phyloP scores from a whole-genome alignment of 1,284 basidiomycete genomes.

The Irpex sp. region DNA sequence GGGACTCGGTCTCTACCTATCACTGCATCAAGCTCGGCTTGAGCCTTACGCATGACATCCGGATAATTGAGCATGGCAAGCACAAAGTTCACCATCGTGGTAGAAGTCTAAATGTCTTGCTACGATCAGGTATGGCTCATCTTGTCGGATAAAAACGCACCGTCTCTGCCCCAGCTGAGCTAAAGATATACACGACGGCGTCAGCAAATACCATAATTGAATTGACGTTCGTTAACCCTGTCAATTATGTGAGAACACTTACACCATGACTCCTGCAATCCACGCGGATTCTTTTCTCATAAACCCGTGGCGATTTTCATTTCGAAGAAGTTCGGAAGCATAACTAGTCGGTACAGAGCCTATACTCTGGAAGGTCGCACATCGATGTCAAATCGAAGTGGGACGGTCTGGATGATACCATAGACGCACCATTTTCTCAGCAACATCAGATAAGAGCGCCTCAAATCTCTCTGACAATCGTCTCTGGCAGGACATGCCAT shows the following conservation, averaged over 20 bases:
- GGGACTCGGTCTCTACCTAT: conserved; percentile 7
- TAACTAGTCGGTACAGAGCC: not conserved
- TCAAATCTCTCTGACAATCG: not conserved
- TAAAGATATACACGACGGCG: not conserved
- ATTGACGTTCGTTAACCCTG: no score
- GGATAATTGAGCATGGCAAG: conserved; percentile 11
- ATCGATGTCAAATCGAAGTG: not conserved
- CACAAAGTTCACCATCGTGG: not conserved
- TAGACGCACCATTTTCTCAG: not conserved
- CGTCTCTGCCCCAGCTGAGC: not conserved
- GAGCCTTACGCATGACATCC: conserved; percentile 8
- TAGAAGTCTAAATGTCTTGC: not conserved
- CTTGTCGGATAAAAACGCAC: not conserved
- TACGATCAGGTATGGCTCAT: not conserved
- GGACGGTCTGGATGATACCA: not conserved
- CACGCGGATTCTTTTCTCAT: not conserved
- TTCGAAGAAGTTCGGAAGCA: not conserved
- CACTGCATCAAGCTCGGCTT: conserved; percentile 11
- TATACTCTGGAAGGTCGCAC: not conserved
- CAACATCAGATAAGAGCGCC: not conserved
- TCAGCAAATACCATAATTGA: not conserved
- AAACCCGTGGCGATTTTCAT: not conserved
- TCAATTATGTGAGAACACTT: not conserved
- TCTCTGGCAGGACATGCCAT: not conserved
- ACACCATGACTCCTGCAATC: not conserved